Base-by-base conservation (phyloP, 1,284 basidiomycete genomes). In the Malassezia arunalokei region DNA sequence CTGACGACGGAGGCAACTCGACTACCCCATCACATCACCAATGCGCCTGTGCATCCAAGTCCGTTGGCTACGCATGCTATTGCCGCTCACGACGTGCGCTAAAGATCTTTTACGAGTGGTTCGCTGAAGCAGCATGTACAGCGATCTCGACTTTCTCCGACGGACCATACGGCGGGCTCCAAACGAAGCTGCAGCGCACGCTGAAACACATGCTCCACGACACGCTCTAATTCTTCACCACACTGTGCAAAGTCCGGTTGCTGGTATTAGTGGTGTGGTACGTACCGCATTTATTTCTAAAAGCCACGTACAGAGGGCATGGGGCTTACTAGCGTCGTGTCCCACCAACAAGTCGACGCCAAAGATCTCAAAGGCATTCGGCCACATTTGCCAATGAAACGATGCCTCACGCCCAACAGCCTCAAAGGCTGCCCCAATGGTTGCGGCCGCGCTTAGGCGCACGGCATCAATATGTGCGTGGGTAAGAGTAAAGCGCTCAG, bases 231-330 rank as follows among this genome's bases (percentile, higher is more conserved):
- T 37, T 86, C 79, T n/a, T 82, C 78, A 0, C 92, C 94, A 0
- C 87, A 91, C 58, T 95, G 81, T 64, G 91, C 86, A 60, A 96
- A 95, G 49, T 95, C 92, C 2, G 92, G 92, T 63, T 94, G 91
- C 17, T 61, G 33, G 24, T 15, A 45, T 56, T 1, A 48, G 29
- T 20, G 24, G 43, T 9, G 9, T 17, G n/a, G 6, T 24, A 54
- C 60, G 40, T 27, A 65, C 63, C 2, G 91, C 84, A 71, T 96
- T 96, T 67, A 94, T 79, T 73, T 96, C 92, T 28, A 96, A 78
- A 3, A 96, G 76, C 54, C 84, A 83, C 3, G 88, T 83, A 58
- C 80, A 79, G 52, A 86, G 46, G 11, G 60, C 44, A 1, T 45
- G 47, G 2, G 41, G 35, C 8, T 40, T 15, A 6, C 12, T 11